Percentiles rank a stretch among this genome's conserved stretches.
Evolutionary conservation across 2,329 filamentous ascomycete species (phyloP).

Genomic region (Cladophialophora exuberans): DNA sequence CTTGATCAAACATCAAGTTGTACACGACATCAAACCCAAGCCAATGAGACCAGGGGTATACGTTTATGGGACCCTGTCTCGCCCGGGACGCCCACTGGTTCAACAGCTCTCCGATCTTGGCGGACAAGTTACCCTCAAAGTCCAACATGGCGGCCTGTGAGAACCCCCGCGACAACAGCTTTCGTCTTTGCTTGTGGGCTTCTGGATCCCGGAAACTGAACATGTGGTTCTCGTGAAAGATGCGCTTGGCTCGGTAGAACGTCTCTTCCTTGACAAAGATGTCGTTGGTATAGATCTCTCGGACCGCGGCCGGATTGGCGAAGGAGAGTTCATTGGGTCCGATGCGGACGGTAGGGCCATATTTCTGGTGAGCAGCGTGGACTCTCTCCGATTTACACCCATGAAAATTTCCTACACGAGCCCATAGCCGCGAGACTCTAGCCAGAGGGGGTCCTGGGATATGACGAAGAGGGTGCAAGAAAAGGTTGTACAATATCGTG

Average conservation of each 20-base stretch:
- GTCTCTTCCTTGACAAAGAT: slow-evolving; percentile 21
- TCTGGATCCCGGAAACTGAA: slow-evolving; percentile 18
- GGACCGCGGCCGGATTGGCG: slow-evolving; percentile 71
- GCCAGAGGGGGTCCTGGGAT: slow-evolving; percentile 24
- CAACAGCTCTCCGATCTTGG: slow-evolving; percentile 16
- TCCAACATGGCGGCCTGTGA: slow-evolving; percentile 18
- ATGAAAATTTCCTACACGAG: slow-evolving; percentile 10
- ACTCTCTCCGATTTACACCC: slow-evolving; percentile 15
- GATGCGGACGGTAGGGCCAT: slow-evolving; percentile 33
- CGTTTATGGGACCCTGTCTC: slow-evolving; percentile 5
- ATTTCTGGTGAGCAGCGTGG: slow-evolving; percentile 33
- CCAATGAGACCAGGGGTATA: slow-evolving; percentile 24
- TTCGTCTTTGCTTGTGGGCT: slow-evolving; percentile 22
- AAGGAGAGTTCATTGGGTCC: slow-evolving; percentile 56
- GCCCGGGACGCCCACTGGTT: slow-evolving; percentile 10
- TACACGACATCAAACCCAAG: slow-evolving; percentile 23
- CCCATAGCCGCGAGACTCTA: slow-evolving; percentile 17
- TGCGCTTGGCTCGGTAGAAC: slow-evolving; percentile 20
- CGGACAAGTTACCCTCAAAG: slow-evolving; percentile 10
- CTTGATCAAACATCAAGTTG: slow-evolving; percentile 23
- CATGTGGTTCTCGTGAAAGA: slow-evolving; percentile 19
- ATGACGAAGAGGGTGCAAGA: slow-evolving; percentile 18
- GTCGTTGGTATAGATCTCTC: slow-evolving; percentile 64
- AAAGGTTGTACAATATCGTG: slow-evolving; percentile 14
- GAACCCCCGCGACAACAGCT: slow-evolving; percentile 18